Conservation (phyloP, 2,329 filamentous ascomycete genomes). For the Emergomyces africanus region DNA sequence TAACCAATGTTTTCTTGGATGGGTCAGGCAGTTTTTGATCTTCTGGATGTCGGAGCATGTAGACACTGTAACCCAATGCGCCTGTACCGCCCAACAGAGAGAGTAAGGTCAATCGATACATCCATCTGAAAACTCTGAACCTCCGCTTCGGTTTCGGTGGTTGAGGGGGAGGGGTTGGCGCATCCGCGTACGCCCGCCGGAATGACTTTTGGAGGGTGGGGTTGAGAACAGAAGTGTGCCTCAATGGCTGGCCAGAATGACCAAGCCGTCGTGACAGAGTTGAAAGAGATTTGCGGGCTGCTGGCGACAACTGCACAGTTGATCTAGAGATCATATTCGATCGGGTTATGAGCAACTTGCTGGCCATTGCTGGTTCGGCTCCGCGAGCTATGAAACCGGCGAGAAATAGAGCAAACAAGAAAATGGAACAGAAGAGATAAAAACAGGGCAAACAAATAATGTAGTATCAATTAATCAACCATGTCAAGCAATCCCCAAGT, state of each 20-base stretch:
- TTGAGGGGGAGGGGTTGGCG: constrained; percentile 14
- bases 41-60: constrained; percentile 64
- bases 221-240: constrained; percentile 12
- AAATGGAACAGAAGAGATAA: background rate
- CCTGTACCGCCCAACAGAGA: constrained; percentile 55
- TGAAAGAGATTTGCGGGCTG: constrained; percentile 26
- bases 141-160: constrained; percentile 40
- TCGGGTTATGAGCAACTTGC: constrained; percentile 23
- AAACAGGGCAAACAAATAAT: background rate
- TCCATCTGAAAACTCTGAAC: constrained; percentile 61
- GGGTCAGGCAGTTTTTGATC: constrained; percentile 72
- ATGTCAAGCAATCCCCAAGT: background rate
- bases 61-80: constrained; percentile 70
- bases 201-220: constrained; percentile 24
- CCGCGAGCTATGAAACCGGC: background rate
- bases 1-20: constrained; percentile 89
- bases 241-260: constrained; percentile 18
- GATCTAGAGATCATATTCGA: constrained; percentile 20
- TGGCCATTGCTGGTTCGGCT: constrained; percentile 17
- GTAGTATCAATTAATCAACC: background rate
- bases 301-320: constrained; percentile 22
- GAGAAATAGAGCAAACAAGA: background rate
- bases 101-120: constrained; percentile 73
- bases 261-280: constrained; percentile 16
- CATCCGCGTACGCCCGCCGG: constrained; percentile 40